Evolutionary conservation across 2,329 filamentous ascomycete genomes (phyloP).

Genomic region (Periconia digitata): DNA sequence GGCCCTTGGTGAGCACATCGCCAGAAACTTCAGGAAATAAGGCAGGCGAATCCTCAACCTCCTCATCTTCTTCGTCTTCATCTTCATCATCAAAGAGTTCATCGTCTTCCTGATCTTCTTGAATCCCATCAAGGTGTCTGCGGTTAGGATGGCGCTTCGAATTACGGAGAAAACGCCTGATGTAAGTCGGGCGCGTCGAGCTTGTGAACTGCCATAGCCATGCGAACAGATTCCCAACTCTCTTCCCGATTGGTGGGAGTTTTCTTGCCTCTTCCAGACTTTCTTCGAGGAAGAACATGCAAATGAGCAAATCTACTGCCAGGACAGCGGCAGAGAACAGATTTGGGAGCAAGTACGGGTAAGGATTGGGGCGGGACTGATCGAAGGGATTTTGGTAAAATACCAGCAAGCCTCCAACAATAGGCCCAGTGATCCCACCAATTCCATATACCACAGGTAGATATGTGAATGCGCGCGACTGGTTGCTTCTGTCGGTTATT

Average conservation of each 20-base stretch:
- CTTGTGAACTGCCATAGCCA: constrained; percentile 72
- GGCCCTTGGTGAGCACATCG: constrained; percentile 53
- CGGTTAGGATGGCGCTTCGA: constrained; percentile 26
- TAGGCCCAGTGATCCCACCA: constrained; percentile 88
- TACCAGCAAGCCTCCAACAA: constrained; percentile 84
- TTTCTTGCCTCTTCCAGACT: constrained; percentile 70
- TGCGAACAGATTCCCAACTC: constrained; percentile 62
- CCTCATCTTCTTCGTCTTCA: constrained; percentile 45
- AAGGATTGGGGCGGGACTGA: constrained; percentile 56
- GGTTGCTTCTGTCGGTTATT: constrained; percentile 92
- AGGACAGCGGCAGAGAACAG: constrained; percentile 74
- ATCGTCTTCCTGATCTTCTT: constrained; percentile 23
- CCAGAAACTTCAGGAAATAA: constrained; percentile 47
- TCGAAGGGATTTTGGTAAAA: constrained; percentile 61
- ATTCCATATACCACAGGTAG: constrained; percentile 94
- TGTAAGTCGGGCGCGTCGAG: constrained; percentile 60
- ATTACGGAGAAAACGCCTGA: constrained; percentile 45
- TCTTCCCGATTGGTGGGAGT: constrained; percentile 61
- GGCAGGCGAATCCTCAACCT: constrained; percentile 39
- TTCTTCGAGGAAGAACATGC: constrained; percentile 83
- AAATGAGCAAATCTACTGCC: constrained; percentile 69
- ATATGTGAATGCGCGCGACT: constrained; percentile 91
- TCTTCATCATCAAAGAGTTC: constrained; percentile 39
- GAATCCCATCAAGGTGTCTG: constrained; percentile 37
- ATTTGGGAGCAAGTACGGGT: constrained; percentile 86